These are phyloP conservation scores for Fusarium liriodendri DNA, from an alignment of 2,329 filamentous ascomycete genomes.

Conservation along the genomic window DNA sequence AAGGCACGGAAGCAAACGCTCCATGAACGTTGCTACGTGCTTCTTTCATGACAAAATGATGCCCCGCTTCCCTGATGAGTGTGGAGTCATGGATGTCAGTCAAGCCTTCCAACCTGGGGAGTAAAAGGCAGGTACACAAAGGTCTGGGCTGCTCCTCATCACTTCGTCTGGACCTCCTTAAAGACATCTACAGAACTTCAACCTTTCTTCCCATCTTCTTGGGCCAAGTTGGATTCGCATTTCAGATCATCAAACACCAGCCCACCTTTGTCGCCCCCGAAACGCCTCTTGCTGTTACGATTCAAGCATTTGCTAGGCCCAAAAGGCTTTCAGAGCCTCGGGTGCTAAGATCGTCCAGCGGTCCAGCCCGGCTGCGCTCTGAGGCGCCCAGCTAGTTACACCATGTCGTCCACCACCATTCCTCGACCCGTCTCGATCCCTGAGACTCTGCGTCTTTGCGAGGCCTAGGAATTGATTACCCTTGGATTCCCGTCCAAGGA, in stretches of 20 bases:
- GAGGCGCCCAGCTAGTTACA: constrained; percentile 29
- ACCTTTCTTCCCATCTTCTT: background rate
- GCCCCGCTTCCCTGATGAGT: constrained; percentile 2
- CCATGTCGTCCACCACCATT: constrained; percentile 26
- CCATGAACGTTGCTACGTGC: background rate
- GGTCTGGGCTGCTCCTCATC: background rate
- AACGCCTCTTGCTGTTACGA: constrained; percentile 12
- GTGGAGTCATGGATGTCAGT: constrained; percentile 3
- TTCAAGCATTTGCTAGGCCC: constrained; percentile 14
- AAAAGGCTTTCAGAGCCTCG: background rate
- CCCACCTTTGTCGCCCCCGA: background rate
- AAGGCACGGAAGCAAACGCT: background rate
- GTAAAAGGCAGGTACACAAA: background rate
- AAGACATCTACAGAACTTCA: background rate
- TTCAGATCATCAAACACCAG: background rate
- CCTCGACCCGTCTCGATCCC: constrained; percentile 27
- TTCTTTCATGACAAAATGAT: background rate
- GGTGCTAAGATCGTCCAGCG: constrained; percentile 6
- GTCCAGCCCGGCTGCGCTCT: constrained; percentile 12
- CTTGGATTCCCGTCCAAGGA: background rate
- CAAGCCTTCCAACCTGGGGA: constrained; percentile 5
- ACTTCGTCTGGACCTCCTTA: background rate
- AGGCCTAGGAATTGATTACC: background rate
- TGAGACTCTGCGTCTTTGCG: constrained; percentile 3
- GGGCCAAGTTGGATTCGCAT: background rate